Percentiles rank a stretch among this genome's conserved stretches.
Conservation (phyloP, 164 flowering plant genomes). For the Vitis rupestris region DNA sequence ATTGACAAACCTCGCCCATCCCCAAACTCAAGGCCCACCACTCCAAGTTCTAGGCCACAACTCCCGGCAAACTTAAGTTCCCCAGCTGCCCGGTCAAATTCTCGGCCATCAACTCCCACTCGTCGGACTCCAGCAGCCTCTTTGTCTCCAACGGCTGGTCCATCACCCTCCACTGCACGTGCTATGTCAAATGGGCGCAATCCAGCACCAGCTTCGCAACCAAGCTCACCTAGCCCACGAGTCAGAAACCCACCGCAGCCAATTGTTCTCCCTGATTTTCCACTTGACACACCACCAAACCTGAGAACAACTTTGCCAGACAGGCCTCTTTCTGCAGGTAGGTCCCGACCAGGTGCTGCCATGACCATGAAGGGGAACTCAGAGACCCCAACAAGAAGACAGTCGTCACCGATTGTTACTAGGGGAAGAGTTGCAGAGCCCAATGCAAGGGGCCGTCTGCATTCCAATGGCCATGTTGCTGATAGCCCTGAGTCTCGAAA, state of each 20-base stretch:
- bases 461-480: constrained; percentile 46
- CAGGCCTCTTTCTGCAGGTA: constrained; percentile 86
- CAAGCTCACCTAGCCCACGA: constrained; percentile 81
- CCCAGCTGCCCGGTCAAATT: constrained; percentile 43
- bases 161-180: constrained; percentile 59
- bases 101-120: constrained; percentile 90
- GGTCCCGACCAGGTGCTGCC: constrained; percentile 73
- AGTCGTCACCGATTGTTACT: constrained; percentile 59
- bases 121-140: constrained; percentile 58
- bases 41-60: constrained; percentile 74
- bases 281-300: constrained; percentile 90
- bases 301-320: constrained; percentile 86
- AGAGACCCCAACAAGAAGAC: constrained; percentile 56
- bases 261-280: constrained; percentile 74
- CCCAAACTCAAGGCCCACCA: constrained; percentile 73
- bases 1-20: constrained; percentile 52
- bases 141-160: constrained; percentile 33
- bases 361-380: constrained; percentile 40
- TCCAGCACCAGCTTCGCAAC: constrained; percentile 54
- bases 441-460: constrained; percentile 37
- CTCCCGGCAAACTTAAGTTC: constrained; percentile 51
- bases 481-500: constrained; percentile 48
- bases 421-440: constrained; percentile 73
- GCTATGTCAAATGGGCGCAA: constrained; percentile 50
- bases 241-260: constrained; percentile 60